Percentiles rank a stretch among this genome's conserved stretches.
Evolutionary conservation across 2,329 filamentous ascomycete genomes (phyloP).

Genomic region (Trichophyton mentagrophytes): DNA sequence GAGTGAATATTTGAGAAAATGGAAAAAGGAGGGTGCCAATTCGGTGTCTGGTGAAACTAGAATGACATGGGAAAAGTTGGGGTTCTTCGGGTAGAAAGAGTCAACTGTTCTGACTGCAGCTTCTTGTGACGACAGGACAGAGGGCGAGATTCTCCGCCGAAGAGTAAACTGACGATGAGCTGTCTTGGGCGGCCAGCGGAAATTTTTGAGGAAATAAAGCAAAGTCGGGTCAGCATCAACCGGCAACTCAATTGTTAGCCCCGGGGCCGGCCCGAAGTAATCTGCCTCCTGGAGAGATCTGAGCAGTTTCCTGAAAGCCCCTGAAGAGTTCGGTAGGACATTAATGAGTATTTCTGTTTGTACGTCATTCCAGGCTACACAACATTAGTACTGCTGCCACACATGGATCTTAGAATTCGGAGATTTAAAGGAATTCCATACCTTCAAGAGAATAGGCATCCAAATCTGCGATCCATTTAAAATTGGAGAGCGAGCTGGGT

Average conservation of each 20-base stretch:
- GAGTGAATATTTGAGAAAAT: slow-evolving; percentile 68
- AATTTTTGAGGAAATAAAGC: slow-evolving; percentile 48
- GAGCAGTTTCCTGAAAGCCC: slow-evolving; percentile 63
- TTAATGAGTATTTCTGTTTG: slow-evolving; percentile 75
- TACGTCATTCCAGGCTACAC: slow-evolving; percentile 60
- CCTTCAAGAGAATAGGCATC: slow-evolving; percentile 58
- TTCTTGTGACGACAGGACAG: slow-evolving; percentile 51
- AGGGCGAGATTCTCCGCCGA: slow-evolving; percentile 56
- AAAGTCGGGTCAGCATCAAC: slow-evolving; percentile 53
- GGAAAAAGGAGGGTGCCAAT: slow-evolving; percentile 67
- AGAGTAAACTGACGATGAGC: slow-evolving; percentile 47
- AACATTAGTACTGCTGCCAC: slow-evolving; percentile 9
- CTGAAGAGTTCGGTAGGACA: slow-evolving; percentile 55
- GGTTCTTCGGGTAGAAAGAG: slow-evolving; percentile 66
- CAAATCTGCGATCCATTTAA: slow-evolving; percentile 65
- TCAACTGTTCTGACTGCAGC: slow-evolving; percentile 67
- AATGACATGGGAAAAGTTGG: slow-evolving; percentile 59
- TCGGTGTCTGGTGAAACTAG: slow-evolving; percentile 71
- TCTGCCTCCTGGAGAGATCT: slow-evolving; percentile 64
- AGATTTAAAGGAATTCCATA: slow-evolving; percentile 24
- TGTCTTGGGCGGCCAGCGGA: slow-evolving; percentile 53
- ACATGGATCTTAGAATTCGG: background rate
- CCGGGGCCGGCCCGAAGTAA: slow-evolving; percentile 57
- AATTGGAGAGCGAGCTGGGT: slow-evolving; percentile 48
- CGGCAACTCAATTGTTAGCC: slow-evolving; percentile 75